Base-by-base conservation (phyloP, 768 basidiomycete species). In the Auriscalpium orientale region DNA sequence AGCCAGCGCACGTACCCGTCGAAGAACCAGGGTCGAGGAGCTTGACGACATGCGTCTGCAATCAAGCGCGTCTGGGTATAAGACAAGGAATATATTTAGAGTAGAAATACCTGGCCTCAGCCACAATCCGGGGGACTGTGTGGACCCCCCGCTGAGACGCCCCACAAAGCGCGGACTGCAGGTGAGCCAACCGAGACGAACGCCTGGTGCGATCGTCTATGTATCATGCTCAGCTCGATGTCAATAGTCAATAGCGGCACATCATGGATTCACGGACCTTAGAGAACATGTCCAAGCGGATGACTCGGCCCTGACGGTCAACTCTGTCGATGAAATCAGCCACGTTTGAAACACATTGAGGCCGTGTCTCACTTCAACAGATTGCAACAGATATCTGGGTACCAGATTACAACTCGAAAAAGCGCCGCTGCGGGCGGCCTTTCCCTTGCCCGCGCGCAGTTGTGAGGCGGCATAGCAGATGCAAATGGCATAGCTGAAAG, bases 271-370 rank as follows among this genome's bases (percentile, higher is more conserved):
- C 16, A 33, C 59, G 37, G 47, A 80, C 85, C 80, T 89, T 90
- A 37, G 83, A 86, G 66, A 89, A 89, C 0, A 84, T 84, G 65
- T 93, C 91, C 37, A 93, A 71, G 4, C 89, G 84, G 56, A 95
- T 82, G 45, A 95, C 91, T 34, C 91, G 81, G 3, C 90, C 91
- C 67, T 93, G 81, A 58, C 81, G 82, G 66, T 93, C 90, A 63
- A 85, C 72, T 45, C 80, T 83, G 55, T 33, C 8, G 5, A 22
- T n/a, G 16, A 49, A 16, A 7, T n/a, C n/a, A 13, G 35, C 37
- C 35, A 52, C 21, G 28, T 46, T 33, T 46, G 9, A 45, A 40
- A 50, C 8, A 28, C 28, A 28, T 21, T 10, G 20, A 22, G 12
- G 15, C 8, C 1, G 16, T 7, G 18, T 21, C 66, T 43, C 68